Base-by-base conservation (phyloP, 306 rosid genomes). In the Glycine soja region DNA sequence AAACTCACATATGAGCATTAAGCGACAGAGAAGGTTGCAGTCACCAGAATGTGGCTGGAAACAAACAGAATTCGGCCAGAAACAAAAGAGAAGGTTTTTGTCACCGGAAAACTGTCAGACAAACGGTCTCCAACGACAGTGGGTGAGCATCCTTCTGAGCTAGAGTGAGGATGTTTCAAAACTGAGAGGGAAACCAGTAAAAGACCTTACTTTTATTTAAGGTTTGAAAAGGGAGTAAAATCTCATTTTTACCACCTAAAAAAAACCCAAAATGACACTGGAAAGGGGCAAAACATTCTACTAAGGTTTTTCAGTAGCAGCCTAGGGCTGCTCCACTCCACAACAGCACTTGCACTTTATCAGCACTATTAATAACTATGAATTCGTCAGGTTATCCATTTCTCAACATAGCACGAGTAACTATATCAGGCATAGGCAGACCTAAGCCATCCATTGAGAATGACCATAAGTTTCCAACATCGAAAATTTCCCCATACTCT, bases 311-410 rank as follows among this genome's bases (percentile, higher is more conserved):
- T 40, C 30, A 66, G 34, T 4, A 66, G 32, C 8, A 8, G 14
- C 13, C 11, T 6, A 65, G 4, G 50, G 30, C 11, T 3, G 50
- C 11, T 36, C 30, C 50, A 6, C 5, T 32, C 15, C 18, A 15
- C 14, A 38, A 14, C 12, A 40, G 13, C 9, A 4, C 4, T 66
- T 5, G 13, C 9, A 4, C 4, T 66, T 5, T 42, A 3, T 32
- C 52, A 66, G 52, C 6, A 3, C 13, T 15, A 42, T 66, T 42
- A 66, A 42, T 42, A 66, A 40, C 8, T n/a, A 8, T 8, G 51
- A 66, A 63, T 11, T 40, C 13, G n/a, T 73, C 81, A 61, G 63
- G 57, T 69, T 34, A 24, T 24, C 30, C 30, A 24, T 24, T 24
- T 24, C 30, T 24, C 30, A 24, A 24, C 30, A 24, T 24, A 24